Base-by-base conservation (phyloP, 108 stramenopile species). In the Schizochytrium sp. region DNA sequence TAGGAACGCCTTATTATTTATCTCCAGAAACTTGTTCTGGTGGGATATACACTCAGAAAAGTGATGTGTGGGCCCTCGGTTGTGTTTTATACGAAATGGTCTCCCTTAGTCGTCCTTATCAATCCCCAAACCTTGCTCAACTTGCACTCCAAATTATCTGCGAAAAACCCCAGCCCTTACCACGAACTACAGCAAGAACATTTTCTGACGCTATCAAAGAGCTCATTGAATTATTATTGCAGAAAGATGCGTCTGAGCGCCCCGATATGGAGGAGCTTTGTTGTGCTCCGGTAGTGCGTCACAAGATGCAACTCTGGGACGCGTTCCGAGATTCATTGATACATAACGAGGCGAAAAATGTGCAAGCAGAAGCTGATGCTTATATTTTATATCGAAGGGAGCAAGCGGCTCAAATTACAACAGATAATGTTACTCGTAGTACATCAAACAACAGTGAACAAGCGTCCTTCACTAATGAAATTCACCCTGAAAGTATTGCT, bases 1-100 rank as follows among this genome's bases (percentile, higher is more conserved):
- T 93, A 19, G 93, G 92, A 10, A 95, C 94, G n/a, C 94, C 94
- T 4, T 94, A 95, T 57, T 91, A 91, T 49, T n/a, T 91, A 10
- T 50, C 89, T 0, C 91, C 91, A 3, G 91, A 91, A 38, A 45
- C 90, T 28, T 91, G 91, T 42, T 28, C n/a, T 4, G 89, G 72
- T 17, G 50, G 5, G 28, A 47, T 58, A 15, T 91, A 91, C 87
- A 76, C 44, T 28, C 58, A 89, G 17, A 91, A 89, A 69, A 72
- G 69, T 49, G 91, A 91, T 42, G 73, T 89, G 0, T 91, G 91
- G 91, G 89, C 91, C 15, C 87, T 90, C 12, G 91, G 89, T 15
- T 89, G 89, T 13, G 59, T 91, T 45, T 46, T 91, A 5, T 91
- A 91, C 56, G 91, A 91, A 87, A 49, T 91, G 50, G 17, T 58